Conservation (phyloP, 2,329 filamentous ascomycete genomes). For the Aspergillaceae sp. region DNA sequence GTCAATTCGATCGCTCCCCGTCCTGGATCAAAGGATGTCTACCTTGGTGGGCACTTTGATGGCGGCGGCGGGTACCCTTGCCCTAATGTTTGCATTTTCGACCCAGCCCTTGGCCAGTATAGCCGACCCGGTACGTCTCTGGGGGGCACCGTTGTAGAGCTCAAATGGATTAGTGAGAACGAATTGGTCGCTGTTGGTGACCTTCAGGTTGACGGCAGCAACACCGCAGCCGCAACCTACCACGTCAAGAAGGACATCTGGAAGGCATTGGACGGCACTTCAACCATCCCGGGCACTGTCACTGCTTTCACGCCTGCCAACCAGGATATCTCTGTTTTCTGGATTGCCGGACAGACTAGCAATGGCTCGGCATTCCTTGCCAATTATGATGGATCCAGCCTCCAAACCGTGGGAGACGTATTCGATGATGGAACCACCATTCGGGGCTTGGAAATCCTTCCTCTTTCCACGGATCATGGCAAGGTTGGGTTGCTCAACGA, state of each 20-base stretch:
- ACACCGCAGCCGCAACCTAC: constrained; percentile 63
- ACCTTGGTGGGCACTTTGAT: constrained; percentile 77
- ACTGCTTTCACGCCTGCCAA: constrained; percentile 68
- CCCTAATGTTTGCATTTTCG: constrained; percentile 71
- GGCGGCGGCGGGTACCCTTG: constrained; percentile 76
- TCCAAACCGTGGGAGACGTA: constrained; percentile 55
- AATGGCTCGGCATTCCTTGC: constrained; percentile 68
- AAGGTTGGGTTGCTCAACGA: constrained; percentile 55
- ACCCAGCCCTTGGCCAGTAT: constrained; percentile 65
- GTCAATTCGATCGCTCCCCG: constrained; percentile 70
- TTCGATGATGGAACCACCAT: constrained; percentile 62
- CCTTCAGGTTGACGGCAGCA: constrained; percentile 58
- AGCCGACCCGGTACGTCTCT: constrained; percentile 65
- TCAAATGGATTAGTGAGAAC: constrained; percentile 68
- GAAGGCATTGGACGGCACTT: constrained; percentile 48
- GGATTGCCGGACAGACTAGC: constrained; percentile 65
- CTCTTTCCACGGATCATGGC: constrained; percentile 59
- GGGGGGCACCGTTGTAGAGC: constrained; percentile 58
- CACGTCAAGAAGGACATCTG: constrained; percentile 60
- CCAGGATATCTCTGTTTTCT: constrained; percentile 62
- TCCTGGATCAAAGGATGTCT: constrained; percentile 64
- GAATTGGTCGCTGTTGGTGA: constrained; percentile 70
- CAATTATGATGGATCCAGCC: constrained; percentile 68
- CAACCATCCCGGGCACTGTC: constrained; percentile 66
- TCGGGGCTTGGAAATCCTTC: constrained; percentile 72